Evolutionary conservation across 805 yeast species (phyloP).

Genomic region (Starmera caribaea): DNA sequence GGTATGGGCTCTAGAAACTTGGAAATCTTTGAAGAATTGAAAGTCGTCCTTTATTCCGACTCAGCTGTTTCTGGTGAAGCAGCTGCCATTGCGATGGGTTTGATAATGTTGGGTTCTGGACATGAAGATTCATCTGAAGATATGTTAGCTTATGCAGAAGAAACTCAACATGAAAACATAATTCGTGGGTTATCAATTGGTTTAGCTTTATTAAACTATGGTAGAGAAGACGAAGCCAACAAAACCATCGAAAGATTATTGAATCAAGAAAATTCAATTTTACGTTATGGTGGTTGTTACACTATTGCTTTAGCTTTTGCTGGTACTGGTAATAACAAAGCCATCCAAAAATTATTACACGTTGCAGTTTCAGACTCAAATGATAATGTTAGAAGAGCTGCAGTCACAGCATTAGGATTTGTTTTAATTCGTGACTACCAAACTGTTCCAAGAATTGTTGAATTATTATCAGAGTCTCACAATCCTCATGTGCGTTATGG

Average conservation of each 20-base stretch:
- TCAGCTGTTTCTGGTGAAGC: constrained; percentile 94
- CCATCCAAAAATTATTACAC: constrained; percentile 79
- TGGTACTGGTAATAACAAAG: constrained; percentile 87
- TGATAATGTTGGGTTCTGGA: constrained; percentile 90
- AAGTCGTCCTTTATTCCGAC: constrained; percentile 77
- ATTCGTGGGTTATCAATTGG: constrained; percentile 90
- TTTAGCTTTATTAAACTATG: constrained; percentile 77
- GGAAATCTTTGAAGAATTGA: constrained; percentile 69
- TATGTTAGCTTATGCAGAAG: constrained; percentile 86
- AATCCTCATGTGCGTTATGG: constrained; percentile 98
- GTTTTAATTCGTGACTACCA: constrained; percentile 83
- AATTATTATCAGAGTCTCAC: constrained; percentile 84
- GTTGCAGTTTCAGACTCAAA: constrained; percentile 94
- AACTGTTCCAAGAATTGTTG: constrained; percentile 92
- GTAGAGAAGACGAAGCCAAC: constrained; percentile 77
- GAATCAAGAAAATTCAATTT: constrained; percentile 66
- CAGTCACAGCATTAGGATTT: constrained; percentile 88
- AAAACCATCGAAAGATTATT: constrained; percentile 53
- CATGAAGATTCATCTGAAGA: constrained; percentile 57
- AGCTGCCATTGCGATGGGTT: constrained; percentile 93
- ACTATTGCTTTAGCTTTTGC: constrained; percentile 93
- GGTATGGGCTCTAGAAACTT: constrained; percentile 86
- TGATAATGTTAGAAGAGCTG: constrained; percentile 94
- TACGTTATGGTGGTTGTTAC: constrained; percentile 94
- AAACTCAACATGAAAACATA: constrained; percentile 92